Percentiles rank a stretch among this genome's conserved stretches.
Evolutionary conservation across 2,329 filamentous ascomycete genomes (phyloP).

Genomic region (Diaporthe sp.): DNA sequence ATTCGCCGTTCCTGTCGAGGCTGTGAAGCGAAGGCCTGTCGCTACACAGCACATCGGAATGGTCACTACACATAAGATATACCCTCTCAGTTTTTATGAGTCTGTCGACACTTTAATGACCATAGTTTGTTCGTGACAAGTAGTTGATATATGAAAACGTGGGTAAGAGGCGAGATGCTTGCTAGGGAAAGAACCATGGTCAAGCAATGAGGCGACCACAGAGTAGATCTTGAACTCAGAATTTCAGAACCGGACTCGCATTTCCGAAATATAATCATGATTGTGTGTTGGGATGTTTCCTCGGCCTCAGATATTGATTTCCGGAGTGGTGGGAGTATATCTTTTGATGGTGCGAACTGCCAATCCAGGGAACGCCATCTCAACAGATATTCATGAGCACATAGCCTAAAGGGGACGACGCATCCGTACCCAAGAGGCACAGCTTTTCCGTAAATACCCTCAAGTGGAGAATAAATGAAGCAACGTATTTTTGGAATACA

Average conservation of each 20-base stretch:
- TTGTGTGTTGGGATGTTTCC: background rate
- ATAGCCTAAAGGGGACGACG: background rate
- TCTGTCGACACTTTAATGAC: background rate
- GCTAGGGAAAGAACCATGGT: background rate
- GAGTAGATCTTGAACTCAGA: background rate
- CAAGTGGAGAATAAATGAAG: background rate
- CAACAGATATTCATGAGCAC: background rate
- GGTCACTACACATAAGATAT: background rate
- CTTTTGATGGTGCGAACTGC: too few relatives aligned
- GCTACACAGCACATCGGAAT: background rate
- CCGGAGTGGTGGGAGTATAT: too few relatives aligned
- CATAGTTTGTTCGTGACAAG: background rate
- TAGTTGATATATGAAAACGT: too few relatives aligned
- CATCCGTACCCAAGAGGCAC: too few relatives aligned
- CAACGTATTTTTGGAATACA: background rate
- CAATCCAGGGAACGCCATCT: background rate
- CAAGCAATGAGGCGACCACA: background rate
- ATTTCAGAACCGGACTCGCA: too few relatives aligned
- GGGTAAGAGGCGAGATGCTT: background rate
- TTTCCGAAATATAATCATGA: background rate
- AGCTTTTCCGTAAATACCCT: background rate
- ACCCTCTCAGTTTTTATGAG: background rate
- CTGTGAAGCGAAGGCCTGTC: background rate
- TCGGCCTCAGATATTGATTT: background rate
- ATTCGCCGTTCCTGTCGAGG: background rate